Conservation (phyloP, 768 basidiomycete species). For the Gelatoporia subvermispora region DNA sequence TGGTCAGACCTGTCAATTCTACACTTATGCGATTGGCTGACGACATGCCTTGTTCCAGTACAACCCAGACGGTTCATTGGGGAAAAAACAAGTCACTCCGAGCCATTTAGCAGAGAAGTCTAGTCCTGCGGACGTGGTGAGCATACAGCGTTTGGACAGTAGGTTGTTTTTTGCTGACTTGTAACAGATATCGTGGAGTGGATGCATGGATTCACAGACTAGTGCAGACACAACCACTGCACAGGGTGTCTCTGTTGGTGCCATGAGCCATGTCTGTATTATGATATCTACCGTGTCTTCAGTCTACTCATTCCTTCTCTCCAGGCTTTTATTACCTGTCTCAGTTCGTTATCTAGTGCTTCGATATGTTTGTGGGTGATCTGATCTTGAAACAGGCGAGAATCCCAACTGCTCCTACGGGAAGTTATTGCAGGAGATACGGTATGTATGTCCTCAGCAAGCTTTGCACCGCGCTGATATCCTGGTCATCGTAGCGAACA, state of each 20-base stretch:
- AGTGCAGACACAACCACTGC: constrained; percentile 69
- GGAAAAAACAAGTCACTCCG: constrained; percentile 22
- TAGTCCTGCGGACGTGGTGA: constrained; percentile 83
- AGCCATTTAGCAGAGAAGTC: constrained; percentile 38
- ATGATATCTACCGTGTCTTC: background rate
- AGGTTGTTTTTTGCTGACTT: background rate
- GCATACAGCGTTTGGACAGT: constrained; percentile 22
- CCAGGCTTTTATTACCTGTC: constrained; percentile 53
- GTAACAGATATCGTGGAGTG: constrained; percentile 63
- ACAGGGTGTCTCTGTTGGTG: constrained; percentile 61
- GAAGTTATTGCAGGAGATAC: constrained; percentile 49
- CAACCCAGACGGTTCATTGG: constrained; percentile 24
- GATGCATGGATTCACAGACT: constrained; percentile 76
- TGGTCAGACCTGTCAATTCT: constrained; percentile 31
- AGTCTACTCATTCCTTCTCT: background rate
- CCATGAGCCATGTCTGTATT: constrained; percentile 73
- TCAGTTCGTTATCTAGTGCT: constrained; percentile 35
- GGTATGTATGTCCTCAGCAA: constrained; percentile 14
- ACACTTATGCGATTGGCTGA: too few relatives aligned
- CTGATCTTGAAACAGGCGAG: constrained; percentile 20
- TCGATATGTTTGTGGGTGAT: background rate
- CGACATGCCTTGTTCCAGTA: constrained; percentile 17
- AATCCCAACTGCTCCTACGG: constrained; percentile 59
- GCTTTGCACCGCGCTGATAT: too few relatives aligned
- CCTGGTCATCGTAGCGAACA: constrained; percentile 28